Evolutionary conservation across 192 early-diverging fungal genomes (phyloP).

Genomic region (Chytriomyces sp.): DNA sequence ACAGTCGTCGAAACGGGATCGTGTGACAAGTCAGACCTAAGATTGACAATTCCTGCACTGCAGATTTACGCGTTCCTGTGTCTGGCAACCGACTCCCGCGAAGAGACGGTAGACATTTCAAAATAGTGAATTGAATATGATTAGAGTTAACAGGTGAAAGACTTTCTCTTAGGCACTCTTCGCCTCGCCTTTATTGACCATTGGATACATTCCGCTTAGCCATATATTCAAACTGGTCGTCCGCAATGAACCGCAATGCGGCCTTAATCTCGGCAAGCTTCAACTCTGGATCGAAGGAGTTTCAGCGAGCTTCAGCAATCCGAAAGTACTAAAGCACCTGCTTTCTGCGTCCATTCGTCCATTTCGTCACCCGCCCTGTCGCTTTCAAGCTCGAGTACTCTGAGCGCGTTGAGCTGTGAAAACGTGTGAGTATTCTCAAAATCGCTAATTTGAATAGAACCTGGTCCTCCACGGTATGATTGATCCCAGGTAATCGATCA

Average conservation of each 20-base stretch:
- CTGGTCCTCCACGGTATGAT: slow-evolving; percentile 36
- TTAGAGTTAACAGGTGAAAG: too few relatives aligned
- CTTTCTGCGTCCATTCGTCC: slow-evolving; percentile 26
- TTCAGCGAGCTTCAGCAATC: not conserved
- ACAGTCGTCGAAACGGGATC: too few relatives aligned
- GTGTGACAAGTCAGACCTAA: too few relatives aligned
- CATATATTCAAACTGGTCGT: slow-evolving; percentile 32
- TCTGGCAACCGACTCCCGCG: too few relatives aligned
- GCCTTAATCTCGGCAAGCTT: slow-evolving; percentile 5
- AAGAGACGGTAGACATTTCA: too few relatives aligned
- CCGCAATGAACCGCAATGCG: slow-evolving; percentile 16
- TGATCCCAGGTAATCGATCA: slow-evolving; percentile 41
- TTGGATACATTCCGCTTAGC: too few relatives aligned
- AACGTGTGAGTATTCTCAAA: not conserved
- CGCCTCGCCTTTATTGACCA: too few relatives aligned
- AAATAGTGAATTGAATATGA: too few relatives aligned
- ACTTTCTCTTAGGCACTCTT: too few relatives aligned
- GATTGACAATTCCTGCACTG: too few relatives aligned
- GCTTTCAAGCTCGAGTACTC: slow-evolving; percentile 31
- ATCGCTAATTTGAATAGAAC: slow-evolving; percentile 3
- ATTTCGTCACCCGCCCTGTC: slow-evolving; percentile 26
- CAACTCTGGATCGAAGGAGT: slow-evolving; percentile 1
- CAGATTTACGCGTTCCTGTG: too few relatives aligned
- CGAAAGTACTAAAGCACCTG: slow-evolving; percentile 13
- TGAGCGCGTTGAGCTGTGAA: slow-evolving; percentile 28